A percentile compares a stretch with the other conserved stretches of the same genome.
These are phyloP conservation scores for Domatiomyces catenatus DNA, from an alignment of 2,329 filamentous ascomycete genomes.

Conservation along the genomic window DNA sequence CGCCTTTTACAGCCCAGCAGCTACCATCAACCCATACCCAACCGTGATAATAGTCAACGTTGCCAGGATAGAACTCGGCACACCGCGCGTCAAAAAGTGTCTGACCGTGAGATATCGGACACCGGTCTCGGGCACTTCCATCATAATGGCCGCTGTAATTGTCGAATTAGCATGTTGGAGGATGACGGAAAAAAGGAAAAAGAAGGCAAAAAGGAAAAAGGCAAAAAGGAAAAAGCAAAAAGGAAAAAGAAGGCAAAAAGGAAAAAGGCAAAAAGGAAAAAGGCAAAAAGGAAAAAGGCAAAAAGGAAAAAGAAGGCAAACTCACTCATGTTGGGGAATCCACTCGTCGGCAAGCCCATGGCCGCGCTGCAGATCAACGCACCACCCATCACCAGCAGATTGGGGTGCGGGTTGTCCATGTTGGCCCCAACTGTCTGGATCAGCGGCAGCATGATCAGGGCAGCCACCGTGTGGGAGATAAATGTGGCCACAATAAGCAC, in stretches of 20 bases:
- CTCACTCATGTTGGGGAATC: constrained; percentile 99
- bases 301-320: constrained; percentile 20
- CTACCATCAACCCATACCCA: constrained; percentile 78
- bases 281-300: constrained; percentile 3
- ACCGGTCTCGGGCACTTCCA: constrained; percentile 82
- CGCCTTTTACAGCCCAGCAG: constrained; percentile 44
- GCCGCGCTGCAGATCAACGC: constrained; percentile 96
- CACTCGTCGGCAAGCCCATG: constrained; percentile 89
- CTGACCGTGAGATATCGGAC: constrained; percentile 82
- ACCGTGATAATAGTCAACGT: constrained; percentile 71
- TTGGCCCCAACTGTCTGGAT: constrained; percentile 69
- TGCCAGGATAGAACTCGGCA: constrained; percentile 71
- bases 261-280: constrained; percentile 20
- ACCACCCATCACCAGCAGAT: constrained; percentile 84
- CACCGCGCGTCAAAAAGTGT: constrained; percentile 87
- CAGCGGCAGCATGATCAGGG: constrained; percentile 82
- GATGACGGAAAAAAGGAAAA: no score
- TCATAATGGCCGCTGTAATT: constrained; percentile 81
- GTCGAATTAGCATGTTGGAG: not conserved
- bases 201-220: constrained; percentile 25
- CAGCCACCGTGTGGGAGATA: constrained; percentile 93
- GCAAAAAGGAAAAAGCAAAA: no score
- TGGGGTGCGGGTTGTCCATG: constrained; percentile 85
- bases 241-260: constrained; percentile 20
- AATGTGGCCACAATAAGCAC: constrained; percentile 93